phyloP scores from a whole-genome alignment of 2,329 filamentous ascomycete species.

The Exophiala viscosa region DNA sequence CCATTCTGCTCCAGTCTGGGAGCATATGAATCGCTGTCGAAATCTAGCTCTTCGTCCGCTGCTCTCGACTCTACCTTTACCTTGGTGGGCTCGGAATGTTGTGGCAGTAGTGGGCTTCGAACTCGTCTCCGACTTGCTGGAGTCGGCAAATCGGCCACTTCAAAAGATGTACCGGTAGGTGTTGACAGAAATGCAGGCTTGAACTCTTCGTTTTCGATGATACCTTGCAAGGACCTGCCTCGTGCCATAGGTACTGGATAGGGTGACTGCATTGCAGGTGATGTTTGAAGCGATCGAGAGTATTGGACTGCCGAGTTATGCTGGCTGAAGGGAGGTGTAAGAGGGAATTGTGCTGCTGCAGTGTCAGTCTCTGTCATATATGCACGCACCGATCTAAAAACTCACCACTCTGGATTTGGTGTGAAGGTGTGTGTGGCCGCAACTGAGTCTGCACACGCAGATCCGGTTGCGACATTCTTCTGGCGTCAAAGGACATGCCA shows the following conservation, averaged over 20 bases:
- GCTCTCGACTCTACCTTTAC: conserved; percentile 13
- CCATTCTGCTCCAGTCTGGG: conserved; percentile 18
- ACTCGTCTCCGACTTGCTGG: conserved; percentile 10
- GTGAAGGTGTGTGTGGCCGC: conserved; percentile 60
- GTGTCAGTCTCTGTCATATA: conserved; percentile 25
- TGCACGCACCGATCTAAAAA: conserved; percentile 1
- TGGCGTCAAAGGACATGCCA: conserved; percentile 26
- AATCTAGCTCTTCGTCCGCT: conserved; percentile 10
- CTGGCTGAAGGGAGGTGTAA: conserved; percentile 59
- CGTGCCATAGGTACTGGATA: conserved; percentile 42
- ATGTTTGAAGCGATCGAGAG: conserved; percentile 38
- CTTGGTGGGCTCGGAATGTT: conserved; percentile 15
- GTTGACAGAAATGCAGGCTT: conserved; percentile 28
- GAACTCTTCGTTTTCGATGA: conserved; percentile 50
- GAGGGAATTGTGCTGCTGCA: conserved; percentile 57
- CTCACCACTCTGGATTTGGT: conserved; percentile 60
- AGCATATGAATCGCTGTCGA: neutral
- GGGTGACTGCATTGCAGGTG: conserved; percentile 39
- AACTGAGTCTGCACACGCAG: conserved; percentile 34
- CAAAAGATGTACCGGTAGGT: conserved; percentile 34
- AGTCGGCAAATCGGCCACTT: conserved; percentile 54
- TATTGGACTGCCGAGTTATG: conserved; percentile 38
- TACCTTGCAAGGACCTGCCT: conserved; percentile 50
- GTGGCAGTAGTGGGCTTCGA: conserved; percentile 7
- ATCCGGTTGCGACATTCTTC: conserved; percentile 41